Conservation (phyloP, 208 protist species). For the Acanthamoeba royreba region DNA sequence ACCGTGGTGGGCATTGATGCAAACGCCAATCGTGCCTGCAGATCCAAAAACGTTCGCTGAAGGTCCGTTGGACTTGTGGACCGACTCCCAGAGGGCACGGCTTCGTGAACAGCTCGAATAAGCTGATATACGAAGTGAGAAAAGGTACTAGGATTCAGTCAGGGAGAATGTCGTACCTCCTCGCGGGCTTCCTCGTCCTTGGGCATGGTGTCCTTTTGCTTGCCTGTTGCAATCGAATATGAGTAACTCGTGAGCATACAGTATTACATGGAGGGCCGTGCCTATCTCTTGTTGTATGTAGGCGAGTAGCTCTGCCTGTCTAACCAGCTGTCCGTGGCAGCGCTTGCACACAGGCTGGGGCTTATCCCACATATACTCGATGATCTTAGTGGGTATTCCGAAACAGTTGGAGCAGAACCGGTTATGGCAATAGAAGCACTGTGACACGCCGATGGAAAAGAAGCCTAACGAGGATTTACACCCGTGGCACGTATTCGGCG, state of each 20-base stretch:
- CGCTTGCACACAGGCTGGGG: conserved; percentile 35
- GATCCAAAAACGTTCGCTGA: neutral
- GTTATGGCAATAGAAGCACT: conserved; percentile 39
- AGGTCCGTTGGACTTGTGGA: too few relatives aligned
- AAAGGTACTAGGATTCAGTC: neutral
- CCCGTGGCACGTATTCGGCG: neutral
- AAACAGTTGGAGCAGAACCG: conserved; percentile 24
- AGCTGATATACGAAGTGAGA: neutral
- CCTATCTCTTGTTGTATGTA: conserved; percentile 1
- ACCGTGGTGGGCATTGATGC: neutral
- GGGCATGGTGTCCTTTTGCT: neutral
- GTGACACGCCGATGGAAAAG: neutral
- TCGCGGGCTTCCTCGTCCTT: neutral
- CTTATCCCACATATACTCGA: conserved; percentile 43
- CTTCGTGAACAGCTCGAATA: too few relatives aligned
- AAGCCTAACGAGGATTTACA: conserved; percentile 12
- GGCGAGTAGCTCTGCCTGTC: conserved; percentile 14
- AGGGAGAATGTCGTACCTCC: neutral
- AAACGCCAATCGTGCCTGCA: neutral
- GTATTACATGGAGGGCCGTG: neutral
- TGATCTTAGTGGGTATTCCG: neutral
- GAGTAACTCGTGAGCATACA: neutral
- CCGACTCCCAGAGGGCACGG: too few relatives aligned
- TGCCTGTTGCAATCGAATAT: too few relatives aligned
- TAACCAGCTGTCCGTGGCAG: neutral